phyloP scores from a whole-genome alignment of 2,329 filamentous ascomycete species.

The Penicillium nordicum region DNA sequence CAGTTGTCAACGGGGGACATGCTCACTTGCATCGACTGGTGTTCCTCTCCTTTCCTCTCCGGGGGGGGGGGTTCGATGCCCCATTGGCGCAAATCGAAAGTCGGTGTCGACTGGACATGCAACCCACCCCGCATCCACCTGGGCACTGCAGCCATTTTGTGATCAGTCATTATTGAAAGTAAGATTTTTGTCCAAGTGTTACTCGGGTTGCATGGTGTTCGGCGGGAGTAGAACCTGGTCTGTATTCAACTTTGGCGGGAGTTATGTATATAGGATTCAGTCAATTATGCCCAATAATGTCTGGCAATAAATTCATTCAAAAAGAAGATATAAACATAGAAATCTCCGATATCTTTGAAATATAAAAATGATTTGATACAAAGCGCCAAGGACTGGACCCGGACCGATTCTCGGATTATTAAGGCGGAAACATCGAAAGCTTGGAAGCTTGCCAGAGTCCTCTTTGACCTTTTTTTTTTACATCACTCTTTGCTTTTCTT shows the following conservation, averaged over 20 bases:
- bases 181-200: not conserved
- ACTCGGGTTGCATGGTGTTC: conserved; percentile 10
- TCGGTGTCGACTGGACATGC: conserved; percentile 2
- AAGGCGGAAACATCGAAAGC: conserved; percentile 19
- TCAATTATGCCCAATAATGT: not conserved
- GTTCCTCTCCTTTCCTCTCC: not conserved
- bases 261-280: conserved; percentile 8
- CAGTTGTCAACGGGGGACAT: not conserved
- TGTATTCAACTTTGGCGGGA: not conserved
- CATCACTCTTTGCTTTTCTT: conserved; percentile 5
- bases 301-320: not conserved
- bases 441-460: conserved; percentile 10
- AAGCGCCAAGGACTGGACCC: conserved; percentile 5
- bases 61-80: not conserved
- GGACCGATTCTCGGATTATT: conserved; percentile 15
- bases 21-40: not conserved
- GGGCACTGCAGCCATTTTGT: conserved; percentile 1
- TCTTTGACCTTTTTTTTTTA: conserved; percentile 1
- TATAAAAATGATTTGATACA: not conserved
- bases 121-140: not conserved
- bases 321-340: not conserved
- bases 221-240: conserved; percentile 3
- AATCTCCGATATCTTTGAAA: not conserved
- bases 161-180: not conserved
- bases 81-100: conserved; percentile 6